These are phyloP conservation scores for Aphanomyces astaci DNA, from an alignment of 352 stramenopile genomes.

Conservation along the genomic window DNA sequence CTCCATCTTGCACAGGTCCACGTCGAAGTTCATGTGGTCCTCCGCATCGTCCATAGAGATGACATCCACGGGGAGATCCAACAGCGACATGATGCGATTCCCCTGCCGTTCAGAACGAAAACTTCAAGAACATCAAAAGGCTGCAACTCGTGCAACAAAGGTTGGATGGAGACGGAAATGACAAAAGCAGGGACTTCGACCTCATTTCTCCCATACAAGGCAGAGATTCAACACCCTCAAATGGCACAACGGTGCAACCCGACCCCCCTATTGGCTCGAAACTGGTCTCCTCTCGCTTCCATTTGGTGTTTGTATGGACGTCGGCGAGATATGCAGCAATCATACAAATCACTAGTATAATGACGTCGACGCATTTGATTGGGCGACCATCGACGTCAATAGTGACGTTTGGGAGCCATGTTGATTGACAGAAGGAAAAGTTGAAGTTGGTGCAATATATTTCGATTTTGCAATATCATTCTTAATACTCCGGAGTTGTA, in stretches of 20 bases:
- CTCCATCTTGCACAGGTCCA: constrained; percentile 39
- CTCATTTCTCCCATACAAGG: background rate
- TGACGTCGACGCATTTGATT: background rate
- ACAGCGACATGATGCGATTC: constrained; percentile 19
- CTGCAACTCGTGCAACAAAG: background rate
- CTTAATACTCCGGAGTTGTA: too few species aligned
- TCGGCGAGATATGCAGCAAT: background rate
- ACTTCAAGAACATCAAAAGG: background rate
- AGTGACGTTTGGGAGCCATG: too few species aligned
- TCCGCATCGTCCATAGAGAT: constrained; percentile 11
- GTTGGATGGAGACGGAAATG: background rate
- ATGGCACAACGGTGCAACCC: background rate
- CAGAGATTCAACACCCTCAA: background rate
- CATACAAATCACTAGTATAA: constrained; percentile 4
- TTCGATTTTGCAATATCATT: too few species aligned
- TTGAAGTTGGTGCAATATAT: too few species aligned
- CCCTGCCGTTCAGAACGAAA: constrained; percentile 14
- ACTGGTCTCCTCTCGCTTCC: background rate
- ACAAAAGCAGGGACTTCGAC: background rate
- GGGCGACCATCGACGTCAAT: too few species aligned
- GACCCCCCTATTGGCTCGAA: background rate
- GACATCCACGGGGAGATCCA: constrained; percentile 10
- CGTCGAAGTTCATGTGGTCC: background rate
- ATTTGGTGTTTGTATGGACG: constrained; percentile 16
- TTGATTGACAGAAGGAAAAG: too few species aligned